A percentile compares a stretch with the other conserved stretches of the same genome.
Evolutionary conservation across 1,284 basidiomycete species (phyloP).

Genomic region (Fomitopsis pinicola): DNA sequence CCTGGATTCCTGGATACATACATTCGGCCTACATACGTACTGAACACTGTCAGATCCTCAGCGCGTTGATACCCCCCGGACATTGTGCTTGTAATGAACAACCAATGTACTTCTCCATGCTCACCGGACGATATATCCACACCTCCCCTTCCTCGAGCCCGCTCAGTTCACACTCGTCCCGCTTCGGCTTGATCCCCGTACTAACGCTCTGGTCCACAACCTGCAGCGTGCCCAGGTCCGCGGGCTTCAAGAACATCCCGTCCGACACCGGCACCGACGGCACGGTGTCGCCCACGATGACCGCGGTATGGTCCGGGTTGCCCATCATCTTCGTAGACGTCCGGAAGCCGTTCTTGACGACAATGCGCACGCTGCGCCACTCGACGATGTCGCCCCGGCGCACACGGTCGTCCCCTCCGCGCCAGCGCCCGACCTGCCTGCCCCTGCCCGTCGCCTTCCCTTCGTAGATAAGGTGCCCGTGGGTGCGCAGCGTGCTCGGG

Average conservation of each 20-base stretch:
- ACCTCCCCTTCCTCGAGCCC: slow-evolving; percentile 32
- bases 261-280: slow-evolving; percentile 22
- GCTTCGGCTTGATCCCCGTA: slow-evolving; percentile 22
- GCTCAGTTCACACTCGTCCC: slow-evolving; percentile 27
- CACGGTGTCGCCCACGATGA: slow-evolving; percentile 28
- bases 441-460: slow-evolving; percentile 34
- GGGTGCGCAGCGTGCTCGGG: slow-evolving; percentile 44
- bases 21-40: not conserved
- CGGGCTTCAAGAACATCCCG: slow-evolving; percentile 20
- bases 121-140: slow-evolving; percentile 37
- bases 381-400: slow-evolving; percentile 54
- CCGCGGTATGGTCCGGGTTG: slow-evolving; percentile 33
- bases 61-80: slow-evolving; percentile 18
- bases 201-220: slow-evolving; percentile 33
- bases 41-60: slow-evolving; percentile 3
- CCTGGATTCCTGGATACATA: not conserved
- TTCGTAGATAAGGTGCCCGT: slow-evolving; percentile 51
- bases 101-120: slow-evolving; percentile 32
- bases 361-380: slow-evolving; percentile 41
- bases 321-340: slow-evolving; percentile 23
- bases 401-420: slow-evolving; percentile 48
- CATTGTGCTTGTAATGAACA: slow-evolving; percentile 18
- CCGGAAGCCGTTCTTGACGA: slow-evolving; percentile 14
- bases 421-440: slow-evolving; percentile 42
- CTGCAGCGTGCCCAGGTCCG: slow-evolving; percentile 28